These are phyloP conservation scores for Phallus indusiatus DNA, from an alignment of 768 basidiomycete species.

Conservation along the genomic window DNA sequence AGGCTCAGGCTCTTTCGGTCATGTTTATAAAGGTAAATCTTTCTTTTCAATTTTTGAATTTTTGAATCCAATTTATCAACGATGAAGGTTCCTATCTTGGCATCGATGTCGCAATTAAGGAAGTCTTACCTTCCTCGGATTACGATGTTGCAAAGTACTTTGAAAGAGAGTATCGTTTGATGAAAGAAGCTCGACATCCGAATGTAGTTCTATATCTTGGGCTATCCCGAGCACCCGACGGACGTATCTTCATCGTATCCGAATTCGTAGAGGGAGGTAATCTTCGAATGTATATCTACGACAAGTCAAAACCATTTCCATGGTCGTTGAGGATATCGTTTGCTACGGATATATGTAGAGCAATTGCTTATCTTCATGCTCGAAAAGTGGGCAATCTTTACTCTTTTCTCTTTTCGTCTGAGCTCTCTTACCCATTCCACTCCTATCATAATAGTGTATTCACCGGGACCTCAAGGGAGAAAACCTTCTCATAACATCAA, in stretches of 20 bases:
- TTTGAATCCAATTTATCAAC: background rate
- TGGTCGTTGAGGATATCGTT: conserved; percentile 94
- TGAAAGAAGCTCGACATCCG: conserved; percentile 90
- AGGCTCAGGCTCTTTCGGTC: conserved; percentile 88
- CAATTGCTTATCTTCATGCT: conserved; percentile 95
- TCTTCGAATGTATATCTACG: conserved; percentile 82
- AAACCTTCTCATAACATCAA: conserved; percentile 90
- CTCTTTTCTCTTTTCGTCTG: background rate
- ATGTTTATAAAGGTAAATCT: conserved; percentile 72
- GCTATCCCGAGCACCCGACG: conserved; percentile 72
- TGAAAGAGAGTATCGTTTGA: conserved; percentile 95
- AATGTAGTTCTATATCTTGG: conserved; percentile 93
- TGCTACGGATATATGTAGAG: conserved; percentile 88
- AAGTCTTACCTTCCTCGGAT: conserved; percentile 82
- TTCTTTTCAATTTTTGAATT: background rate
- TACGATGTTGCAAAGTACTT: conserved; percentile 98
- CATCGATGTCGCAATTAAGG: conserved; percentile 93
- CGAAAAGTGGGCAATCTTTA: conserved; percentile 38
- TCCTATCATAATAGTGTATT: conserved; percentile 25
- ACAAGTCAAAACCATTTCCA: conserved; percentile 73
- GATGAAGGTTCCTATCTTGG: conserved; percentile 79
- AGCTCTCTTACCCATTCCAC: background rate
- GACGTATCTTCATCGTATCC: conserved; percentile 88
- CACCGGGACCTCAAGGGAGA: conserved; percentile 88
- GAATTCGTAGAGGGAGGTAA: conserved; percentile 93